Conservation (phyloP, 73 alveolate species). For the Uronychia binucleata region DNA sequence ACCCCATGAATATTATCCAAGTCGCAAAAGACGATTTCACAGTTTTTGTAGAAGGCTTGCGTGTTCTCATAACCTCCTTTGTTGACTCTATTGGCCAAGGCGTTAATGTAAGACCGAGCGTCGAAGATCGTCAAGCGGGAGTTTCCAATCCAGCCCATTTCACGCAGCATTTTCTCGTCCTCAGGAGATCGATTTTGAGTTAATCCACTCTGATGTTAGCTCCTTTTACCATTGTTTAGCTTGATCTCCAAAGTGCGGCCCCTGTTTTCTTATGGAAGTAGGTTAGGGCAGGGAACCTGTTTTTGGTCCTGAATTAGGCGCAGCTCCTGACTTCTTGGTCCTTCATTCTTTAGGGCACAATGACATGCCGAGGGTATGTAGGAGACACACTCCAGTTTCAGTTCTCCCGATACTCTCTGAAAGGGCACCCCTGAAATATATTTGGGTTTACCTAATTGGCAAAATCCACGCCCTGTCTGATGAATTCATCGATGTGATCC, state of each 20-base stretch:
- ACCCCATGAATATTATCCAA: conserved; percentile 96
- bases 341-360: conserved; percentile 64
- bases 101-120: conserved; percentile 94
- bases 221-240: conserved; percentile 63
- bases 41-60: conserved; percentile 66
- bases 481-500: conserved; percentile 63
- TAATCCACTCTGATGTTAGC: conserved; percentile 47
- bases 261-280: conserved; percentile 68
- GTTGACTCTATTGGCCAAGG: conserved; percentile 87
- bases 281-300: conserved; percentile 81
- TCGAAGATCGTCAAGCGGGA: conserved; percentile 64
- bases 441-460: conserved; percentile 24
- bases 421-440: conserved; percentile 11
- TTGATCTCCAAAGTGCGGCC: conserved; percentile 81
- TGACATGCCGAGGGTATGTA: conserved; percentile 77
- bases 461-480: conserved; percentile 68
- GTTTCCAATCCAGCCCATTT: conserved; percentile 34
- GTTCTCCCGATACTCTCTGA: conserved; percentile 44
- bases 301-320: conserved; percentile 76
- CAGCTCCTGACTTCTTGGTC: conserved; percentile 63
- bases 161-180: conserved; percentile 59
- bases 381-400: conserved; percentile 58
- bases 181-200: conserved; percentile 53
- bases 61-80: conserved; percentile 95
- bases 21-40: conserved; percentile 86